Conservation (phyloP, 352 stramenopile species). For the Pythium grandisporangium region DNA sequence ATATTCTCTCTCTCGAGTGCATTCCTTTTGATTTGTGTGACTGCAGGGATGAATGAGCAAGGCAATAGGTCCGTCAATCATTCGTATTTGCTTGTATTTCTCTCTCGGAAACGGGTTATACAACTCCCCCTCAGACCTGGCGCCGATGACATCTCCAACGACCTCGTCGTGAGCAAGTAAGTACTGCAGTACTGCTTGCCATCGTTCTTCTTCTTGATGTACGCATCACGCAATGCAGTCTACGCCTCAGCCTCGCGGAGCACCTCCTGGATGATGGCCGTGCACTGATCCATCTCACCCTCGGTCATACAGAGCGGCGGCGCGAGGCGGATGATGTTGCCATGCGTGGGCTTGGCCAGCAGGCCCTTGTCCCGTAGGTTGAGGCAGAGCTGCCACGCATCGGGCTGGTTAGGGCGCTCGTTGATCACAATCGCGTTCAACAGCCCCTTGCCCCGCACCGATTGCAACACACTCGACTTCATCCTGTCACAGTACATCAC, state of each 20-base stretch:
- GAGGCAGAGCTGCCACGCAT: conserved; percentile 95
- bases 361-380: conserved; percentile 93
- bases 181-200: too few relatives aligned
- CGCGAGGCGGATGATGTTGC: conserved; percentile 97
- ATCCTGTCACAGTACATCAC: conserved; percentile 12
- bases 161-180: too few relatives aligned
- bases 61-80: too few relatives aligned
- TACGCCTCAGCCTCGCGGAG: conserved; percentile 57
- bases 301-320: conserved; percentile 94
- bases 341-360: conserved; percentile 98
- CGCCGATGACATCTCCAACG: too few relatives aligned
- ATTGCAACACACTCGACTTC: conserved; percentile 52
- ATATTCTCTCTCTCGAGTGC: too few relatives aligned
- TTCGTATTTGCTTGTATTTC: too few relatives aligned
- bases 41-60: too few relatives aligned
- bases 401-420: conserved; percentile 74
- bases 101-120: too few relatives aligned
- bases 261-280: conserved; percentile 69
- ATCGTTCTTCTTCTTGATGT: too few relatives aligned
- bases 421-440: conserved; percentile 98
- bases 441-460: conserved; percentile 93
- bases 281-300: conserved; percentile 90
- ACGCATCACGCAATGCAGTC: too few relatives aligned
- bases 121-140: too few relatives aligned
- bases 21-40: too few relatives aligned